Conservation (phyloP, 129 eudicot species). For the Rutidosis leptorrhynchoides region DNA sequence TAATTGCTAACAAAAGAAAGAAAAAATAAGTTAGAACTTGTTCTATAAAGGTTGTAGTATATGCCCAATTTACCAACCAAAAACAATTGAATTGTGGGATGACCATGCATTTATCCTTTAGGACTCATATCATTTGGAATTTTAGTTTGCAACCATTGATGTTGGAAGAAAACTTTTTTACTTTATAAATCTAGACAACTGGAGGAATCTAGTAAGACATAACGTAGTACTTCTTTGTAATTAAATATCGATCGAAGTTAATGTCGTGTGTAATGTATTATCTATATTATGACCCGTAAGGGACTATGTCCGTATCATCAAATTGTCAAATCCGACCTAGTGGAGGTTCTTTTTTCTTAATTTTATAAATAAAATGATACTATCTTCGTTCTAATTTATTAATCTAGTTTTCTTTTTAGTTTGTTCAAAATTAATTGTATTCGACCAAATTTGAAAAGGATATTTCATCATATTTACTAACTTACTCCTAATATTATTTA, state of each 20-base stretch:
- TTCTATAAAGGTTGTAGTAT: slow-evolving; percentile 19
- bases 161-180: slow-evolving; percentile 19
- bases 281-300: not conserved
- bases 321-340: not conserved
- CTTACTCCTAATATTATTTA: too few relatives aligned
- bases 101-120: slow-evolving; percentile 11
- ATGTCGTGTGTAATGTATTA: not conserved
- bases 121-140: slow-evolving; percentile 14
- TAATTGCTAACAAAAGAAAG: slow-evolving; percentile 3
- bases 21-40: slow-evolving; percentile 20
- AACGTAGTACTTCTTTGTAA: not conserved
- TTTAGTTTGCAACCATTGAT: slow-evolving; percentile 22
- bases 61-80: slow-evolving; percentile 27
- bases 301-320: not conserved
- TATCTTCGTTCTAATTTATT: too few relatives aligned
- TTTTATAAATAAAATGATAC: too few relatives aligned
- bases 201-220: not conserved
- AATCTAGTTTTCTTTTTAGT: too few relatives aligned
- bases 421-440: too few relatives aligned
- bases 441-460: too few relatives aligned
- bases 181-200: not conserved
- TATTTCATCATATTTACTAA: too few relatives aligned
- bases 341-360: too few relatives aligned
- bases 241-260: not conserved
- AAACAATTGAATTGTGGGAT: slow-evolving; percentile 19